These are phyloP conservation scores for Nitzschia inconspicua DNA, from an alignment of 108 stramenopile species.

Conservation along the genomic window DNA sequence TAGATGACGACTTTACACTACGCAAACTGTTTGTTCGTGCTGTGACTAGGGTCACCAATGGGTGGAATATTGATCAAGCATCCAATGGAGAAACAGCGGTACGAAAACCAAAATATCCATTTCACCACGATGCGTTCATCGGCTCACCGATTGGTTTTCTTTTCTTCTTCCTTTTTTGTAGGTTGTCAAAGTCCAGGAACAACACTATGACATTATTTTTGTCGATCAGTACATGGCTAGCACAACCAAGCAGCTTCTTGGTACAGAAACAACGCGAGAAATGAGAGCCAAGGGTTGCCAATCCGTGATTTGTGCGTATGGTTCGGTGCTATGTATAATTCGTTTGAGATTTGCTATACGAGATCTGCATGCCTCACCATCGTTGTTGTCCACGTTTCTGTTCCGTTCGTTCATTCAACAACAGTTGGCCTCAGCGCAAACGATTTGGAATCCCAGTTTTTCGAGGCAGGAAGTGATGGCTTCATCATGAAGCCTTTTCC, in stretches of 20 bases:
- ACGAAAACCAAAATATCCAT: no score
- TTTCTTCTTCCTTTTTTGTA: background rate
- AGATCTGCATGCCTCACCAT: no score
- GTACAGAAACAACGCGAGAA: constrained; percentile 29
- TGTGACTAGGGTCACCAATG: constrained; percentile 8
- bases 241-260: constrained; percentile 25
- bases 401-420: no score
- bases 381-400: no score
- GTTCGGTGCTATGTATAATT: no score
- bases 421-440: constrained; percentile 33
- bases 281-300: constrained; percentile 21
- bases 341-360: no score
- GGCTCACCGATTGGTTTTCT: no score
- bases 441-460: constrained; percentile 20
- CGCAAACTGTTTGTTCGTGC: constrained; percentile 35
- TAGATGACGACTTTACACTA: constrained; percentile 37
- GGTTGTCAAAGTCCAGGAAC: background rate
- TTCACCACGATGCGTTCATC: no score
- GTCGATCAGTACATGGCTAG: constrained; percentile 41
- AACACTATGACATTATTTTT: constrained; percentile 34
- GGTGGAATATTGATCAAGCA: constrained; percentile 27
- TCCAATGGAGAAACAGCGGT: constrained; percentile 39
- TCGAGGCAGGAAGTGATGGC: constrained; percentile 20
- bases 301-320: constrained; percentile 6
- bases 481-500: constrained; percentile 40